Percentiles rank a stretch among this genome's conserved stretches.
These are phyloP conservation scores for Citropsis articulata DNA, from an alignment of 345 rosid species.

Conservation along the genomic window DNA sequence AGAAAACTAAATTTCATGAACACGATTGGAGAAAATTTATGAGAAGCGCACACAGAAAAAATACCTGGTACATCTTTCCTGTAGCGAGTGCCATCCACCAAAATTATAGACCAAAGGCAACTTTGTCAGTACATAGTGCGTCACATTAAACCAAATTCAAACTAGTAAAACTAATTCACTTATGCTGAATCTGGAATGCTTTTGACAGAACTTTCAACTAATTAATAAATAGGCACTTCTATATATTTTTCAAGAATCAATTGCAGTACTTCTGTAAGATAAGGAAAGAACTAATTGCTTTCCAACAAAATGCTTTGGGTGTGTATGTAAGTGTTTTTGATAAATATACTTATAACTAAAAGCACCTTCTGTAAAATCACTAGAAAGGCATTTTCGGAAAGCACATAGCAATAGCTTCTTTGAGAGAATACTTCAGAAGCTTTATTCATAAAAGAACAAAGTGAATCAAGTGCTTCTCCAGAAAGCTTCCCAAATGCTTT, in stretches of 20 bases:
- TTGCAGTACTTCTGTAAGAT: neutral
- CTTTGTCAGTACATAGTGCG: neutral
- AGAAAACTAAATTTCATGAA: neutral
- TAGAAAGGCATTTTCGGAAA: neutral
- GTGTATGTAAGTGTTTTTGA: neutral
- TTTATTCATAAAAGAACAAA: neutral
- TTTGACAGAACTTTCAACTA: neutral
- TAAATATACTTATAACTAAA: neutral
- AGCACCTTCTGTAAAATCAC: neutral
- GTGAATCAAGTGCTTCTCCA: neutral
- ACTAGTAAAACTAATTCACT: neutral
- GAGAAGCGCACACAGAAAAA: neutral
- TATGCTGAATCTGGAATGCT: neutral
- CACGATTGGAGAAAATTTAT: neutral
- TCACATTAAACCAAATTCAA: neutral
- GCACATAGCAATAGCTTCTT: neutral
- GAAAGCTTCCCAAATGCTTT: neutral
- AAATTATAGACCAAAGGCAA: slow-evolving; percentile 5
- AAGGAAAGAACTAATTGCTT: neutral
- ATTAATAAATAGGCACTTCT: too few species aligned
- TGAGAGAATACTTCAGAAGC: neutral
- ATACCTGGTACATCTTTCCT: slow-evolving; percentile 81
- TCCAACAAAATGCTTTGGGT: neutral
- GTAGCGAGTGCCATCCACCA: slow-evolving; percentile 24
- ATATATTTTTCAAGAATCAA: too few species aligned